Evolutionary conservation across 768 basidiomycete genomes (phyloP).

Genomic region (Hypholoma sublateritium): DNA sequence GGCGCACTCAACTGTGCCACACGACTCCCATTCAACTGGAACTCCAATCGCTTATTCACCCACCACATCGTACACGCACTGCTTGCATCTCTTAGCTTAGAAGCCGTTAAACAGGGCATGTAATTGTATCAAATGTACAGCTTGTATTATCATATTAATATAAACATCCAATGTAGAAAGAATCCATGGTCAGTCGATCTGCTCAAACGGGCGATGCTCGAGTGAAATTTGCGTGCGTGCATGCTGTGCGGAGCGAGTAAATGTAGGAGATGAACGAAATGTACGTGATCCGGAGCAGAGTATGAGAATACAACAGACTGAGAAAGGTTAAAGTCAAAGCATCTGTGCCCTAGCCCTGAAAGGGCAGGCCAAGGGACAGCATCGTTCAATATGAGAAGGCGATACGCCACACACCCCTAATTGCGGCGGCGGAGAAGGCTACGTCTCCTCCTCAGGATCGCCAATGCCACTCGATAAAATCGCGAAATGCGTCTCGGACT

Average conservation of each 20-base stretch:
- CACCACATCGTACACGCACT: neutral
- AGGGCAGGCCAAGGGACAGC: too few relatives aligned
- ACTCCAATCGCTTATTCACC: neutral
- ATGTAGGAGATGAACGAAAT: neutral
- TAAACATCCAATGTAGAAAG: constrained; percentile 16
- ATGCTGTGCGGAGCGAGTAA: neutral
- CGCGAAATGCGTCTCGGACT: constrained; percentile 94
- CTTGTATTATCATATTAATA: constrained; percentile 16
- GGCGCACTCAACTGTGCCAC: constrained; percentile 35
- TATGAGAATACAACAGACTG: constrained; percentile 10
- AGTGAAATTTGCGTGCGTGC: too few relatives aligned
- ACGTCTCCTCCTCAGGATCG: constrained; percentile 88
- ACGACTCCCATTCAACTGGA: constrained; percentile 52
- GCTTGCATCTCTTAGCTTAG: constrained; percentile 18
- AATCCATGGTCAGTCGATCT: neutral
- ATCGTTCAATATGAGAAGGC: neutral
- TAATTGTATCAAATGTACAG: constrained; percentile 23
- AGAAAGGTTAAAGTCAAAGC: neutral
- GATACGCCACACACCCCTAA: neutral
- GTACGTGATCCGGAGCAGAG: constrained; percentile 2
- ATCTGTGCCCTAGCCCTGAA: too few relatives aligned
- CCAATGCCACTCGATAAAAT: constrained; percentile 91
- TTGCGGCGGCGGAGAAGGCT: constrained; percentile 12
- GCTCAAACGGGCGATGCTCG: too few relatives aligned
- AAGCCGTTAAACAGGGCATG: constrained; percentile 17